Evolutionary conservation across 2,329 filamentous ascomycete species (phyloP).

Genomic region (Tolypocladium inflatum): DNA sequence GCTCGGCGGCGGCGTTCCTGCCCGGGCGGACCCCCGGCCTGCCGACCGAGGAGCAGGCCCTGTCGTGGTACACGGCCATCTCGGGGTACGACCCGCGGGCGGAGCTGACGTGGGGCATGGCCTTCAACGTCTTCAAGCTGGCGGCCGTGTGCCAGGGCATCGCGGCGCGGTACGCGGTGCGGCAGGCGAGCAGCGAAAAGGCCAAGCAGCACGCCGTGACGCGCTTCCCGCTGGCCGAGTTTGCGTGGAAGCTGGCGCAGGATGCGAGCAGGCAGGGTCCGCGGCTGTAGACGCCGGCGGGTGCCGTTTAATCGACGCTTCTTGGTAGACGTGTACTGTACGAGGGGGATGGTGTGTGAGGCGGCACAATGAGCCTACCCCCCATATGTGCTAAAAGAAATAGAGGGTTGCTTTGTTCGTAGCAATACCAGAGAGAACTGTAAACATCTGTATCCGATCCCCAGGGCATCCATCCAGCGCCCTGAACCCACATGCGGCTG

Average conservation of each 20-base stretch:
- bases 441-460: neutral
- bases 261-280: conserved; percentile 19
- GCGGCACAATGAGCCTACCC: too few relatives aligned
- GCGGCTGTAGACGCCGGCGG: conserved; percentile 13
- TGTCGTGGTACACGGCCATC: conserved; percentile 31
- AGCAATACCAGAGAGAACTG: neutral
- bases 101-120: conserved; percentile 51
- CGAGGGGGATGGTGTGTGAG: too few relatives aligned
- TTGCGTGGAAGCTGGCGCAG: conserved; percentile 67
- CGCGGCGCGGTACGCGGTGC: conserved; percentile 71
- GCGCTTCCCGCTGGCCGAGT: conserved; percentile 63
- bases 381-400: too few relatives aligned
- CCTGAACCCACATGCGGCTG: too few relatives aligned
- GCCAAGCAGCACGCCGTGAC: conserved; percentile 63
- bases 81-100: conserved; percentile 61
- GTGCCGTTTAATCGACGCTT: neutral
- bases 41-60: conserved; percentile 29
- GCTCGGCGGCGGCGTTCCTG: conserved; percentile 42
- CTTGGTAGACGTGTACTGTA: neutral
- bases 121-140: conserved; percentile 52
- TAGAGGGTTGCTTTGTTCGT: neutral
- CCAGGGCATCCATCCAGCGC: neutral
- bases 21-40: conserved; percentile 57
- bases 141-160: conserved; percentile 75
- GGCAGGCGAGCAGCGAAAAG: conserved; percentile 83